These are phyloP conservation scores for Styphnolobium japonicum DNA, from an alignment of 306 rosid genomes.

Conservation along the genomic window DNA sequence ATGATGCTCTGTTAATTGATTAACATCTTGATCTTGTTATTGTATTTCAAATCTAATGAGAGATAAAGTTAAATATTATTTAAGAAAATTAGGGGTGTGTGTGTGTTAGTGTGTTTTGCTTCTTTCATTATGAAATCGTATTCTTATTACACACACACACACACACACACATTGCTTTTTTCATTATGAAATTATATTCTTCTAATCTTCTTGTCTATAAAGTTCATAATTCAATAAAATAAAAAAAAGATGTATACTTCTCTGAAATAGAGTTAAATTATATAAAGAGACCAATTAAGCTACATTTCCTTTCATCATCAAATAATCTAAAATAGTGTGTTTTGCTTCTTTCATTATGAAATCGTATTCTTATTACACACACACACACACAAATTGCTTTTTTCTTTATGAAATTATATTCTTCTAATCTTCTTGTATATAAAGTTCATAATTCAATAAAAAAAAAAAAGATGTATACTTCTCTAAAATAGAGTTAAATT, in stretches of 20 bases:
- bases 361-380: too few relatives aligned
- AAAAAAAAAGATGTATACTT: too few relatives aligned
- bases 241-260: background rate
- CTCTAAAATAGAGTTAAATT: background rate
- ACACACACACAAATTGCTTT: too few relatives aligned
- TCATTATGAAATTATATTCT: too few relatives aligned
- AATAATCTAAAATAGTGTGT: constrained; percentile 31
- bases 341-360: background rate
- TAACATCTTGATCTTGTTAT: background rate
- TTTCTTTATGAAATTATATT: too few relatives aligned
- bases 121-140: background rate
- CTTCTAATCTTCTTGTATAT: background rate
- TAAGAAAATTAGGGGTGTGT: background rate
- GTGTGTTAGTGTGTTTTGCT: background rate
- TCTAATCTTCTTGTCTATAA: background rate
- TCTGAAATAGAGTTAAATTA: too few relatives aligned
- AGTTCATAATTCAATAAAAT: too few relatives aligned
- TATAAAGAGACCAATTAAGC: constrained; percentile 10
- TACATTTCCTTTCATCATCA: constrained; percentile 52
- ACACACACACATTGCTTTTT: too few relatives aligned
- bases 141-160: too few relatives aligned
- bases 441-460: too few relatives aligned
- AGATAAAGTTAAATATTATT: background rate
- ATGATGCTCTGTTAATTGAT: background rate
- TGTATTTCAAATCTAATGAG: background rate